A percentile compares a stretch with the other conserved stretches of the same genome.
Evolutionary conservation across 768 basidiomycete species (phyloP).

Genomic region (Kwoniella heveanensis): DNA sequence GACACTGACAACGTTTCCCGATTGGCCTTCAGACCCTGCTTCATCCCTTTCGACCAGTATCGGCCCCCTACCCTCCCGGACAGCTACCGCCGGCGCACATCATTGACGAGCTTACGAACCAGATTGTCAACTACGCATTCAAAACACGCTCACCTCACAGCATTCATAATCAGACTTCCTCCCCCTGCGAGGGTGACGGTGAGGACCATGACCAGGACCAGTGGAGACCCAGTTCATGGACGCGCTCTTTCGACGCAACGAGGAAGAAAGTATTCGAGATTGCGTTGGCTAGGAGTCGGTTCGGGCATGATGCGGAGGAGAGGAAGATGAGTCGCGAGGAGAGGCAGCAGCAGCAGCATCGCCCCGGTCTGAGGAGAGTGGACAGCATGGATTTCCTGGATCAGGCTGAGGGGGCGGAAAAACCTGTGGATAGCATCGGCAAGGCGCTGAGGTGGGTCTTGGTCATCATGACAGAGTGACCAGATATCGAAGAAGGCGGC

Average conservation of each 20-base stretch:
- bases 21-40: slow-evolving; percentile 50
- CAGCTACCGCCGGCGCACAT: slow-evolving; percentile 47
- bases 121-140: slow-evolving; percentile 48
- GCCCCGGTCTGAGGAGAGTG: slow-evolving; percentile 40
- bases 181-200: neutral
- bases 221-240: slow-evolving; percentile 37
- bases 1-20: too few species aligned
- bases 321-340: slow-evolving; percentile 33
- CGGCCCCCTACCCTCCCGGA: slow-evolving; percentile 49
- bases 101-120: slow-evolving; percentile 53
- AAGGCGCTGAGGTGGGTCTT: slow-evolving; percentile 37
- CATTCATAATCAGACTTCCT: neutral
- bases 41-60: slow-evolving; percentile 49
- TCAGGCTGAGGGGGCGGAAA: slow-evolving; percentile 26
- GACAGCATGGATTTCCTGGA: slow-evolving; percentile 50
- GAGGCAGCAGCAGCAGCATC: slow-evolving; percentile 14
- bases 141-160: neutral
- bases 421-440: slow-evolving; percentile 22
- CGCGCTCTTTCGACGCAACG: slow-evolving; percentile 45
- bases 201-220: neutral
- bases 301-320: slow-evolving; percentile 29
- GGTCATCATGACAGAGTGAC: slow-evolving; percentile 17
- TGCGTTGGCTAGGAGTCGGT: slow-evolving; percentile 45
- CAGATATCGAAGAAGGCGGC: too few species aligned
- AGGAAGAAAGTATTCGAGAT: slow-evolving; percentile 45